Evolutionary conservation across 352 stramenopile species (phyloP), one percentile per base, ranked within the genome.

Genomic region (Globisporangium uncinulatum): DNA sequence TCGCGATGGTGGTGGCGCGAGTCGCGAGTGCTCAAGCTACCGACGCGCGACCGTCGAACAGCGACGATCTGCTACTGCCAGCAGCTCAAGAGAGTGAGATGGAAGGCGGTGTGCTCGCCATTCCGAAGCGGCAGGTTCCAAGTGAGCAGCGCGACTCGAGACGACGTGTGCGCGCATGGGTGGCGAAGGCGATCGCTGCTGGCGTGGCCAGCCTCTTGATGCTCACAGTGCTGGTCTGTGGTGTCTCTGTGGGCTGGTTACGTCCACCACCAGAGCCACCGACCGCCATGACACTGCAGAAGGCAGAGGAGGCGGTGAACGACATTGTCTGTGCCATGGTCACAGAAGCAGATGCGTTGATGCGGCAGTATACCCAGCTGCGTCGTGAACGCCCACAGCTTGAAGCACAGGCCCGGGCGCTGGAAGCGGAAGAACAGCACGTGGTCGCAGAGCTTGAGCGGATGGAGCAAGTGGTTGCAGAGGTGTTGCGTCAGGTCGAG

Each of bases 391-490:
- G 59, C 15, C 19, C 45, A 21, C 20, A 57, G 20, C 58, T 57
- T 9, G 43, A 61, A 51, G 50, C 44, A 19, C 51, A 69, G 0
- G 63, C 65, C 42, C 57, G 56, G 15, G 32, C 63, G 9, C 41
- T 63, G 9, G 41, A 31, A 47, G 11, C 62, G 2, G 59, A 73
- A 52, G 47, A 55, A n/a, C 55, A 70, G 19, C 64, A 51, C 53
- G 34, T 65, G 48, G 29, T 43, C 1, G 49, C 34, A 6, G 57
- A 56, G 29, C 59, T 34, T 11, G 21, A 46, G 45, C 36, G 29
- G 2, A 50, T 54, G 0, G 59, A 80, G 66, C 52, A 73, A 51
- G 63, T 74, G 36, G 49, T 78, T 3, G 45, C 55, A 2, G 56
- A 66, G 41, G 37, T 29, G 4, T 20, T 36, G 15, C 49, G 24